phyloP scores from a whole-genome alignment of 495 filamentous ascomycete genomes.

The Rostrohypoxylon terebratum region DNA sequence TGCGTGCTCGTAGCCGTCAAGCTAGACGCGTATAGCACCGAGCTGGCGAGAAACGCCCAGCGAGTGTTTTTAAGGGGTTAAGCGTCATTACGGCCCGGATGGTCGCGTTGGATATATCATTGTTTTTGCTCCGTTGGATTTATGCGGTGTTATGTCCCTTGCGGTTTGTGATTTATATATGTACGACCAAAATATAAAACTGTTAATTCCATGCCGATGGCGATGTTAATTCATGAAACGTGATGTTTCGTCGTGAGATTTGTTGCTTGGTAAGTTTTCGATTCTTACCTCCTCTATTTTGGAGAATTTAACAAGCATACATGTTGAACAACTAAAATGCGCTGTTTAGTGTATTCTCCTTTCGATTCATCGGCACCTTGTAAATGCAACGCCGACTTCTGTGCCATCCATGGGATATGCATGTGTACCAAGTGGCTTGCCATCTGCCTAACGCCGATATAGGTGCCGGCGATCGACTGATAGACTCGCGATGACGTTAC shows the following conservation, averaged over 20 bases:
- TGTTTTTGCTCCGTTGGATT: neutral
- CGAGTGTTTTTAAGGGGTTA: slow-evolving; percentile 70
- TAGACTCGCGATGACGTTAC: slow-evolving; percentile 14
- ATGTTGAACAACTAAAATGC: neutral
- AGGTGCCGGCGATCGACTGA: neutral
- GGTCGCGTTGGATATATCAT: neutral
- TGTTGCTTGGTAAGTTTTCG: neutral
- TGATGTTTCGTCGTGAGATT: too few relatives aligned
- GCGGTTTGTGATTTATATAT: slow-evolving; percentile 1
- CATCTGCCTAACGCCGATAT: slow-evolving; percentile 8
- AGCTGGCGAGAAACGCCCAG: slow-evolving; percentile 74
- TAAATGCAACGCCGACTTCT: neutral
- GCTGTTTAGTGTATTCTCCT: neutral
- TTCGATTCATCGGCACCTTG: neutral
- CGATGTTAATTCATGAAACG: neutral
- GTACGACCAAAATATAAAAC: slow-evolving; percentile 7
- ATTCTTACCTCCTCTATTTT: neutral
- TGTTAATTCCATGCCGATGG: neutral
- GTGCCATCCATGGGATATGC: neutral
- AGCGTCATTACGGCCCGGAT: neutral
- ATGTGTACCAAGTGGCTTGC: neutral
- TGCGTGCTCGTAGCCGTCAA: slow-evolving; percentile 82
- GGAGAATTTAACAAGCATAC: neutral
- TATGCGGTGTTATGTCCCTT: neutral
- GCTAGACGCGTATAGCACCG: slow-evolving; percentile 77